These are phyloP conservation scores for Aspergillus sparsus DNA, from an alignment of 495 filamentous ascomycete genomes.

Conservation along the genomic window DNA sequence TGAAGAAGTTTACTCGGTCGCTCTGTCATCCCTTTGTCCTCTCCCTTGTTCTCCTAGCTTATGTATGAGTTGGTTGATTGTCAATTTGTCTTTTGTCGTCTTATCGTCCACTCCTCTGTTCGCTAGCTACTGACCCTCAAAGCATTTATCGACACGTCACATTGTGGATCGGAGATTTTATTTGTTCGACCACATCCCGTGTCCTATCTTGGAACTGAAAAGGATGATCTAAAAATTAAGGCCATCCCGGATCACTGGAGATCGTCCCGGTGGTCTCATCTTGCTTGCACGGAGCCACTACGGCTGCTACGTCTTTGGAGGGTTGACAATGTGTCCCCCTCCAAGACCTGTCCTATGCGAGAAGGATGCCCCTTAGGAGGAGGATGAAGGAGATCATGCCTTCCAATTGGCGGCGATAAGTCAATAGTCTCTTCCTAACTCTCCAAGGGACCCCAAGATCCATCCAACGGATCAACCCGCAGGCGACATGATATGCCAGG, in stretches of 20 bases:
- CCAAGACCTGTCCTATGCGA: constrained; percentile 26
- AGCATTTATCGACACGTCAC: constrained; percentile 25
- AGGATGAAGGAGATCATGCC: too few species aligned
- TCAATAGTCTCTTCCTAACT: too few species aligned
- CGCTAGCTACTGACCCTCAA: constrained; percentile 6
- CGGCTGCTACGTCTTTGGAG: constrained; percentile 9
- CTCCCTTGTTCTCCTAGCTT: not conserved
- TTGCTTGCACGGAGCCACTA: not conserved
- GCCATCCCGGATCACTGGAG: constrained; percentile 21
- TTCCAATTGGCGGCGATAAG: too few species aligned
- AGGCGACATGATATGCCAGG: constrained; percentile 15
- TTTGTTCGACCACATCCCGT: constrained; percentile 18
- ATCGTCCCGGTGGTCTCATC: constrained; percentile 21
- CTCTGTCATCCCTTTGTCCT: too few species aligned
- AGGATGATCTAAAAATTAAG: constrained; percentile 20
- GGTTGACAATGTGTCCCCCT: constrained; percentile 26
- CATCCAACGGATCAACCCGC: constrained; percentile 4
- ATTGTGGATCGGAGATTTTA: constrained; percentile 20
- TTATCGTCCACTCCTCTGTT: constrained; percentile 1
- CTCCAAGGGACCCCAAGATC: not conserved
- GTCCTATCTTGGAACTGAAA: constrained; percentile 16
- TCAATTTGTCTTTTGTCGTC: not conserved
- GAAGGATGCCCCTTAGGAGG: constrained; percentile 3
- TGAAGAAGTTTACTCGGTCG: too few species aligned
- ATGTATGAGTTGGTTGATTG: not conserved